These are phyloP conservation scores for Eragrostis curvula DNA, from an alignment of 176 grass and related monocot species.

Conservation along the genomic window DNA sequence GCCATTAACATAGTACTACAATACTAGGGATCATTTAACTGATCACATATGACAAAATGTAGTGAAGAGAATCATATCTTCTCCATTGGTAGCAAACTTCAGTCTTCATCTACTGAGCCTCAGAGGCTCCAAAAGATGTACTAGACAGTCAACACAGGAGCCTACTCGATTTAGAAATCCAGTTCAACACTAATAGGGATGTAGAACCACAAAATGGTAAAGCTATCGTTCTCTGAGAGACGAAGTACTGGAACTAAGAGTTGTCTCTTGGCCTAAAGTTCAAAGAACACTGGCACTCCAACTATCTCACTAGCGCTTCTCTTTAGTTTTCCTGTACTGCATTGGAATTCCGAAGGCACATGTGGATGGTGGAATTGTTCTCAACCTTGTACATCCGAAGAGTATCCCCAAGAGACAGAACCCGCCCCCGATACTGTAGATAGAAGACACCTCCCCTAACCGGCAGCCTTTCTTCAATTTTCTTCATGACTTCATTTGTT, in stretches of 20 bases:
- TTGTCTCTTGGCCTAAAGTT: not conserved
- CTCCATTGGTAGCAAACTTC: not conserved
- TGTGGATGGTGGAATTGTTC: slow-evolving; percentile 11
- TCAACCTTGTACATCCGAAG: slow-evolving; percentile 15
- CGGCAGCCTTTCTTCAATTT: not conserved
- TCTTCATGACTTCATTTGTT: slow-evolving; percentile 10
- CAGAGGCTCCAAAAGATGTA: not conserved
- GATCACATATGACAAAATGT: not conserved
- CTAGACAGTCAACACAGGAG: not conserved
- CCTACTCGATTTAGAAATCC: not conserved
- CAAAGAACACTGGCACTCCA: not conserved
- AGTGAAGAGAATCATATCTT: slow-evolving; percentile 4
- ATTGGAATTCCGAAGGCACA: slow-evolving; percentile 17
- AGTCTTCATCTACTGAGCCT: not conserved
- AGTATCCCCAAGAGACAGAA: slow-evolving; percentile 24
- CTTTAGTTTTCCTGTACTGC: not conserved
- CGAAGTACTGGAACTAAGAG: not conserved
- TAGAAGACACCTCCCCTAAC: slow-evolving; percentile 15
- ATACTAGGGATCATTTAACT: not conserved
- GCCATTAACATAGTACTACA: not conserved
- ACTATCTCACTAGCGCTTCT: not conserved
- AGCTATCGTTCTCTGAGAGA: not conserved
- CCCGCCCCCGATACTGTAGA: slow-evolving; percentile 36
- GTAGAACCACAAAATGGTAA: not conserved
- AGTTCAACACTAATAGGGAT: not conserved